Conservation (phyloP, 306 rosid species). For the Aeschynomene evenia region DNA sequence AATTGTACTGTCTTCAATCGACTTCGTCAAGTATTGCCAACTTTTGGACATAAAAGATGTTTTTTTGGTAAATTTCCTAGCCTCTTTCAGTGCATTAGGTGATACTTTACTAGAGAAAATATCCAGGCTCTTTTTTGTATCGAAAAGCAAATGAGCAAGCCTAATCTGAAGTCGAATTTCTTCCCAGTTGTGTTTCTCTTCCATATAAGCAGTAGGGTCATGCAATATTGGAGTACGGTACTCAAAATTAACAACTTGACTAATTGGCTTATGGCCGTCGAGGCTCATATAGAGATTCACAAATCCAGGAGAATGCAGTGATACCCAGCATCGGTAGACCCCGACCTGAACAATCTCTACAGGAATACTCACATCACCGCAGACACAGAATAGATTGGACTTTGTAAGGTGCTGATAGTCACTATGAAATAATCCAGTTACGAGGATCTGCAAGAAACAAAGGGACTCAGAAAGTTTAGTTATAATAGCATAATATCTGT, state of each 20-base stretch:
- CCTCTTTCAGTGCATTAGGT: constrained; percentile 49
- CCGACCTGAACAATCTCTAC: constrained; percentile 81
- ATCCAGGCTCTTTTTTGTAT: constrained; percentile 58
- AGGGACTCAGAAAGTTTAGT: constrained; percentile 5
- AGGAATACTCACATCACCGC: constrained; percentile 60
- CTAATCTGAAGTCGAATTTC: constrained; percentile 66
- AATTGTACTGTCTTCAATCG: constrained; percentile 42
- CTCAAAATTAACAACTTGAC: constrained; percentile 77
- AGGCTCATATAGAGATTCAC: constrained; percentile 69
- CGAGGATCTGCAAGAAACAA: constrained; percentile 63
- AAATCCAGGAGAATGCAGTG: constrained; percentile 58
- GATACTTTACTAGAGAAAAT: constrained; percentile 56
- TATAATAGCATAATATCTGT: constrained; percentile 9
- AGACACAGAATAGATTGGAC: constrained; percentile 60
- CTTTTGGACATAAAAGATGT: constrained; percentile 51
- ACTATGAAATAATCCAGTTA: constrained; percentile 64
- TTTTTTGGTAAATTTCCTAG: constrained; percentile 55
- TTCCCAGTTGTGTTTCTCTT: constrained; percentile 50
- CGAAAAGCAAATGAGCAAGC: constrained; percentile 69
- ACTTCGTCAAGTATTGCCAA: constrained; percentile 58
- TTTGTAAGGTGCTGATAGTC: constrained; percentile 59
- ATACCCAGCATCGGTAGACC: constrained; percentile 78
- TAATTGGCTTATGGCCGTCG: constrained; percentile 79
- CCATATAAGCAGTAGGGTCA: constrained; percentile 44
- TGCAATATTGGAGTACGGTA: constrained; percentile 58